Conservation (phyloP, 352 stramenopile species). For the Globisporangium splendens region DNA sequence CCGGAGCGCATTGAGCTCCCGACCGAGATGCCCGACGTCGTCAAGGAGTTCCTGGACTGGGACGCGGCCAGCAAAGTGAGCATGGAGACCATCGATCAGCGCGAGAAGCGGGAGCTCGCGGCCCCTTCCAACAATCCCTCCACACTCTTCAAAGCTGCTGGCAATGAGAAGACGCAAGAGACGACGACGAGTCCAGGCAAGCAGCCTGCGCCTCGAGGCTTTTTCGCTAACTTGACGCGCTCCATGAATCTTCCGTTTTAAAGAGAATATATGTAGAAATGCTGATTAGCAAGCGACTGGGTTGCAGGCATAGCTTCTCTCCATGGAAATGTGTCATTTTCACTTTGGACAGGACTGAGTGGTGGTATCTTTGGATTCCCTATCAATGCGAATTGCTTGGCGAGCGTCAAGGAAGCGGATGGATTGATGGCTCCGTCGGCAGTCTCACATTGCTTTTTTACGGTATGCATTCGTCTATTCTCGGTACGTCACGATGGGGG, state of each 20-base stretch:
- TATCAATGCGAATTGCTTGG: no score
- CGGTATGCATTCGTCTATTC: no score
- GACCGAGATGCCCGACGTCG: conserved; percentile 4
- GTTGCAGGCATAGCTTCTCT: no score
- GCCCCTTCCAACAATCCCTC: no score
- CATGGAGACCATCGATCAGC: conserved; percentile 23
- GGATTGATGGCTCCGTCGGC: no score
- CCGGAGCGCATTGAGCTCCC: neutral
- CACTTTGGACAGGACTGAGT: no score
- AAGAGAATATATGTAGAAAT: neutral
- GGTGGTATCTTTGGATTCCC: no score
- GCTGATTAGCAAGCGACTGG: no score
- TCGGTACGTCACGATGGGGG: no score
- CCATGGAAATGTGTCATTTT: no score
- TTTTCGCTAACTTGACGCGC: conserved; percentile 35
- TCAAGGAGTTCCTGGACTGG: conserved; percentile 11
- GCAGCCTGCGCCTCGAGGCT: conserved; percentile 4
- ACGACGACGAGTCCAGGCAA: neutral
- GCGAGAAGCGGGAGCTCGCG: conserved; percentile 10
- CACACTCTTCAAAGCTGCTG: neutral
- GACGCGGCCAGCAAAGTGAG: conserved; percentile 25
- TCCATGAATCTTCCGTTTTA: conserved; percentile 44
- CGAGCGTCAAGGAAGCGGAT: no score
- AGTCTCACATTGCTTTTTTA: no score
- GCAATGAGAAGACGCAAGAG: neutral